phyloP scores from a whole-genome alignment of 2,329 filamentous ascomycete genomes.

The Aspergillus pseudonomiae region DNA sequence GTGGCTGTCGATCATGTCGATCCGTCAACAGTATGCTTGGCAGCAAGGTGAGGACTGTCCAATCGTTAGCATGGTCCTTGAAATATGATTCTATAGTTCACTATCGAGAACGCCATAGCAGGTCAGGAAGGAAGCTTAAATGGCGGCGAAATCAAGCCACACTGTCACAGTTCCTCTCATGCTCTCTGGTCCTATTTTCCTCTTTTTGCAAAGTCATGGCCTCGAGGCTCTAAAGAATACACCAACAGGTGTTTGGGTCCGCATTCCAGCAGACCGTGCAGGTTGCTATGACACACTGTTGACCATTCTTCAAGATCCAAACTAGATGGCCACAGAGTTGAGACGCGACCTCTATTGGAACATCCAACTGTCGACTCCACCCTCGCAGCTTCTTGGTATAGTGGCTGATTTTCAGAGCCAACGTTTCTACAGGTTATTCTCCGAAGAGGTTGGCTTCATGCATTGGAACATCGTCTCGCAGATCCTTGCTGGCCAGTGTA shows the following conservation, averaged over 20 bases:
- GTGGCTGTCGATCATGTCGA: slow-evolving; percentile 17
- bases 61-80: background rate
- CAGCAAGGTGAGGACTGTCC: background rate
- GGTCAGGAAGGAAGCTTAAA: background rate
- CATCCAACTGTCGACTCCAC: background rate
- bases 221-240: background rate
- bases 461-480: background rate
- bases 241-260: slow-evolving; percentile 10
- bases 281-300: slow-evolving; percentile 21
- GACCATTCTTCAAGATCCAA: background rate
- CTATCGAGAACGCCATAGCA: background rate
- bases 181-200: background rate
- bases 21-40: background rate
- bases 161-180: background rate
- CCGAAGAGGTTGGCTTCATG: slow-evolving; percentile 6
- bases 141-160: background rate
- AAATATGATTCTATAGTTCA: background rate
- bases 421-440: slow-evolving; percentile 8
- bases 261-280: slow-evolving; percentile 24
- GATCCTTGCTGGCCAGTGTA: slow-evolving; percentile 9
- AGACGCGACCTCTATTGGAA: background rate
- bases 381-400: background rate
- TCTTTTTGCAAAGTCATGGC: background rate
- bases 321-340: background rate
- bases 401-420: slow-evolving; percentile 1